Base-by-base conservation (phyloP, 129 eudicot genomes). In the Helichrysum umbraculigerum region DNA sequence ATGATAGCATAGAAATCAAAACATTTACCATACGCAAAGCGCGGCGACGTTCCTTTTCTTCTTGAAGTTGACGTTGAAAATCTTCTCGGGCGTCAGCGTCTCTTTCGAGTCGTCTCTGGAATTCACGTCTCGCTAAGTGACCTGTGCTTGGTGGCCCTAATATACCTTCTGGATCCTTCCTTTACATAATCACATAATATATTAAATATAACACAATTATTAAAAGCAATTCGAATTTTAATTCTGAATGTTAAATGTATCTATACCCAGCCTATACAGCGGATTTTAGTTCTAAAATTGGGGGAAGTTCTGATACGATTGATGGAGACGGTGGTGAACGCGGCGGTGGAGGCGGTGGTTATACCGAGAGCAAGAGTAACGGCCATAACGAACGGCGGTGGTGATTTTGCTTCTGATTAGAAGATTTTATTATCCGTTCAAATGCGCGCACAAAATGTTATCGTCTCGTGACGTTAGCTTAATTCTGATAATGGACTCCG, bases 91-190 rank as follows among this genome's bases (percentile, higher is more conserved):
- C 94, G 3, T 79, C 88, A 39, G 96, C 82, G 52, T 95, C 99
- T 50, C 34, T 86, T 79, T 95, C 95, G 14, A 95, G 87, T 8
- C 90, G 87, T 33, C 76, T 83, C 79, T 86, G 82, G 81, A 95
- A 87, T 81, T 95, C 96, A 4, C 86, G 84, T 71, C 88, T 80
- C 11, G 92, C 92, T 30, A 95, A 66, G 84, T 91, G 99, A 3
- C 99, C 99, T 17, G 88, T 66, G 50, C 79, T 57, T 35, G 97
- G 91, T 22, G 97, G 88, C 4, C 92, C 90, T 33, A 95, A 71
- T 63, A 95, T 47, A 19, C 99, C 97, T 70, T 95, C 97, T 9
- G 97, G 99, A 76, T 95, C 99, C 99, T 91, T 86, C 86, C 88
- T 85, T 90, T 75, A 81, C 87, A 85, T 39, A 76, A 86, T 59